Percentiles rank a stretch among this genome's conserved stretches.
Conservation (phyloP, 169 alveolate genomes). For the Plasmodium gonderi region DNA sequence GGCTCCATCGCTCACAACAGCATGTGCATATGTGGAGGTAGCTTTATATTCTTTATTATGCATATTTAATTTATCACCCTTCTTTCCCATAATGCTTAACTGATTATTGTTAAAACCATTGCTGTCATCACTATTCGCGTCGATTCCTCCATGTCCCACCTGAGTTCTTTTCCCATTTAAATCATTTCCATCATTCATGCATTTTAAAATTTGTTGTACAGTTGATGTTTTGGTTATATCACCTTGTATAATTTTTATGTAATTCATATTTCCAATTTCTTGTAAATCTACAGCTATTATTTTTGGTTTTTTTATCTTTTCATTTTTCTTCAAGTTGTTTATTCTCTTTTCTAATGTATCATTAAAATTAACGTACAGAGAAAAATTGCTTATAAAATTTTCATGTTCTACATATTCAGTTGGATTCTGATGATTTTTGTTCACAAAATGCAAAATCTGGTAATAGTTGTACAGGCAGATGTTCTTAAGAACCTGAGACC, state of each 20-base stretch:
- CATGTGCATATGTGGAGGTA: constrained; percentile 87
- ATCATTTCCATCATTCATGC: constrained; percentile 85
- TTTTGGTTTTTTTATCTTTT: constrained; percentile 83
- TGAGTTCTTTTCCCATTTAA: constrained; percentile 83
- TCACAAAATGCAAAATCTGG: constrained; percentile 74
- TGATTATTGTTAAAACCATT: background rate
- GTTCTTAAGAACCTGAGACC: constrained; percentile 94
- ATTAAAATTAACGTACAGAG: constrained; percentile 49
- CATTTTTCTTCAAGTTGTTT: constrained; percentile 51
- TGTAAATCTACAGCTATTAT: constrained; percentile 97
- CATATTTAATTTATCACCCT: too few species aligned
- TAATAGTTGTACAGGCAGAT: constrained; percentile 72
- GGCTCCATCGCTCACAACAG: constrained; percentile 98
- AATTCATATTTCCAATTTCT: constrained; percentile 96
- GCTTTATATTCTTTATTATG: background rate
- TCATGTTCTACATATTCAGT: constrained; percentile 32
- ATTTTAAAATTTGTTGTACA: constrained; percentile 84
- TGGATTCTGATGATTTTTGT: constrained; percentile 52
- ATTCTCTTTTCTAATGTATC: constrained; percentile 46
- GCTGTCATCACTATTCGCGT: background rate
- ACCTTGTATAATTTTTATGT: constrained; percentile 94
- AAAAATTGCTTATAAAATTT: constrained; percentile 71
- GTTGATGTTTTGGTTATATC: constrained; percentile 96
- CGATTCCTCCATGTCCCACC: background rate
- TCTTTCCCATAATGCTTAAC: too few species aligned